Evolutionary conservation across 345 rosid species (phyloP).

Genomic region (Erodium maritimum): DNA sequence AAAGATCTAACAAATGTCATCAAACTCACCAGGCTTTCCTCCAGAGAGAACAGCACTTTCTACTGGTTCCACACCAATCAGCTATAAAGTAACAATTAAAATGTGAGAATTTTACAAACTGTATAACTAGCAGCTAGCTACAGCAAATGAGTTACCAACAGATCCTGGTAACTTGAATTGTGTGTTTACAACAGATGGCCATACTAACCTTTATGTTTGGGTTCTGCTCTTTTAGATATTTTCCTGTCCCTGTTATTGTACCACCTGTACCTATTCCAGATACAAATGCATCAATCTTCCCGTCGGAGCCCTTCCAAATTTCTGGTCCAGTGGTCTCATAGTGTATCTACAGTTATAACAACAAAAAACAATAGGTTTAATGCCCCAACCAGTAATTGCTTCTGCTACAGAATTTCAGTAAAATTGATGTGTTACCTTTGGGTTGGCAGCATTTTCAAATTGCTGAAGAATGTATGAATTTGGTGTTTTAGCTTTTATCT

Average conservation of each 20-base stretch:
- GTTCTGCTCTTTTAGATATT: constrained; percentile 71
- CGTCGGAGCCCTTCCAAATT: constrained; percentile 76
- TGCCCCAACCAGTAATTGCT: no score
- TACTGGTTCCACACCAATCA: constrained; percentile 73
- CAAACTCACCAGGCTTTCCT: constrained; percentile 71
- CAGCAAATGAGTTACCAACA: background rate
- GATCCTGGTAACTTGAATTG: background rate
- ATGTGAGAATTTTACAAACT: background rate
- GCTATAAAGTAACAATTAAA: constrained; percentile 23
- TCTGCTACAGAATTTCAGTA: no score
- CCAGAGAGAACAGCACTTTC: constrained; percentile 77
- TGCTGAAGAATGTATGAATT: constrained; percentile 82
- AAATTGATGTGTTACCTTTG: constrained; percentile 42
- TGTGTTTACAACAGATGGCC: background rate
- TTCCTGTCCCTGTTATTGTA: constrained; percentile 81
- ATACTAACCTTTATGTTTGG: constrained; percentile 52
- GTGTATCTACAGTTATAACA: constrained; percentile 40
- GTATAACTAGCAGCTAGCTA: background rate
- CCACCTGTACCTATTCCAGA: constrained; percentile 98
- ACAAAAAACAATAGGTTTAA: background rate
- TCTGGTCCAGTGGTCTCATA: constrained; percentile 94
- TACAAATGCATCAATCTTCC: constrained; percentile 72
- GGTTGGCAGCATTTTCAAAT: constrained; percentile 86
- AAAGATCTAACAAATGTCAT: background rate
- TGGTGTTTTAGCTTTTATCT: constrained; percentile 64